Evolutionary conservation across 805 yeast species (phyloP).

Genomic region (Lipomyces sp.): DNA sequence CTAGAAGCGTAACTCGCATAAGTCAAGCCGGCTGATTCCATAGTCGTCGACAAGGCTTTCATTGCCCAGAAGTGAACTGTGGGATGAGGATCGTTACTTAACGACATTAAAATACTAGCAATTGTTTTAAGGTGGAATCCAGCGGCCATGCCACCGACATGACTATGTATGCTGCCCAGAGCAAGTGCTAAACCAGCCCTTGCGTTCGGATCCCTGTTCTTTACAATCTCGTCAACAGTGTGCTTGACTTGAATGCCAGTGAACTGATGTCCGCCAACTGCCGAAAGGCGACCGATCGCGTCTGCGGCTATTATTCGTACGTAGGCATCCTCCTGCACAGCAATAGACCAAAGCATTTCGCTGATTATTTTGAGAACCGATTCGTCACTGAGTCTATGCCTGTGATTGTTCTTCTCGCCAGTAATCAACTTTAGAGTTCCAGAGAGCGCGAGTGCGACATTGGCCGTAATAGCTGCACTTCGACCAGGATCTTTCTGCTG

Average conservation of each 20-base stretch:
- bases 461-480: conserved; percentile 59
- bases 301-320: conserved; percentile 59
- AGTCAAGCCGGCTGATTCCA: conserved; percentile 60
- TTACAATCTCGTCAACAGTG: conserved; percentile 68
- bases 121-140: conserved; percentile 53
- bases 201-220: conserved; percentile 63
- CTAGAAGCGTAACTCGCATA: conserved; percentile 52
- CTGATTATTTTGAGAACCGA: conserved; percentile 53
- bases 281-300: conserved; percentile 59
- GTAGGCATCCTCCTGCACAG: conserved; percentile 44
- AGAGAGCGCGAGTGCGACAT: conserved; percentile 67
- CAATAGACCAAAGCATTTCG: conserved; percentile 51
- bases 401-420: conserved; percentile 15
- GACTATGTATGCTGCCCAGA: conserved; percentile 54
- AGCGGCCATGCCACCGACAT: conserved; percentile 47
- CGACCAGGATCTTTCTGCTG: conserved; percentile 45
- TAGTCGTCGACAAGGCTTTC: conserved; percentile 59
- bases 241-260: conserved; percentile 48
- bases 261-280: conserved; percentile 41
- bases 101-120: conserved; percentile 60
- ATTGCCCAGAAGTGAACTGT: conserved; percentile 76
- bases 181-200: conserved; percentile 64
- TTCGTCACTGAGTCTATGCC: conserved; percentile 9
- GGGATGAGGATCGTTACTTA: conserved; percentile 83
- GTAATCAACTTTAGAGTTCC: conserved; percentile 49